Conservation (phyloP, 2,329 filamentous ascomycete genomes). For the Hypoxylon sp. region DNA sequence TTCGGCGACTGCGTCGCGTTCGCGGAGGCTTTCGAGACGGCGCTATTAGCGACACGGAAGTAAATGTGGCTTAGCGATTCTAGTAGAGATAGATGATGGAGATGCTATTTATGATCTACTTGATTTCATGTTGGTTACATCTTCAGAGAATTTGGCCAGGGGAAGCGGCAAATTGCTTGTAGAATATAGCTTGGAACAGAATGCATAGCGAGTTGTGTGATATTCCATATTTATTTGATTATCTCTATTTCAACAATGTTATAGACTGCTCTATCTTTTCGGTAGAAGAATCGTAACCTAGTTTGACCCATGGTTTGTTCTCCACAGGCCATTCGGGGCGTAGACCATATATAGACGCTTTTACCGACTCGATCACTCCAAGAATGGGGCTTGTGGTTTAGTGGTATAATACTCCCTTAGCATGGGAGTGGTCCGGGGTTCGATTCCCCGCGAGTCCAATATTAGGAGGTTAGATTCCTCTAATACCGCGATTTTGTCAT, state of each 20-base stretch:
- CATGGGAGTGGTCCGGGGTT: conserved; percentile 60
- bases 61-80: background rate
- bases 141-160: background rate
- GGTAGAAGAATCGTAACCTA: background rate
- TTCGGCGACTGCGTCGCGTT: conserved; percentile 74
- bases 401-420: conserved; percentile 41
- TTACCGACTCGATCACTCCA: background rate
- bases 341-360: background rate
- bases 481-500: conserved; percentile 12
- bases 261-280: background rate
- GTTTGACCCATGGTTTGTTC: background rate
- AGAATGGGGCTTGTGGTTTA: conserved; percentile 36
- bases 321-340: background rate
- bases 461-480: conserved; percentile 39
- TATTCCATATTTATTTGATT: background rate
- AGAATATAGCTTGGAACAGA: conserved; percentile 16
- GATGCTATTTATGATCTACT: background rate
- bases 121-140: background rate
- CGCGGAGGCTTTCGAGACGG: conserved; percentile 55
- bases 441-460: conserved; percentile 61
- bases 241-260: background rate
- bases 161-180: conserved; percentile 16
- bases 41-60: conserved; percentile 43
- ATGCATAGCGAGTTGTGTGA: conserved; percentile 12
- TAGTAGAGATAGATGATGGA: background rate